These are phyloP conservation scores for Thalassia testudinum DNA, from an alignment of 116 monocot genomes.

Conservation along the genomic window DNA sequence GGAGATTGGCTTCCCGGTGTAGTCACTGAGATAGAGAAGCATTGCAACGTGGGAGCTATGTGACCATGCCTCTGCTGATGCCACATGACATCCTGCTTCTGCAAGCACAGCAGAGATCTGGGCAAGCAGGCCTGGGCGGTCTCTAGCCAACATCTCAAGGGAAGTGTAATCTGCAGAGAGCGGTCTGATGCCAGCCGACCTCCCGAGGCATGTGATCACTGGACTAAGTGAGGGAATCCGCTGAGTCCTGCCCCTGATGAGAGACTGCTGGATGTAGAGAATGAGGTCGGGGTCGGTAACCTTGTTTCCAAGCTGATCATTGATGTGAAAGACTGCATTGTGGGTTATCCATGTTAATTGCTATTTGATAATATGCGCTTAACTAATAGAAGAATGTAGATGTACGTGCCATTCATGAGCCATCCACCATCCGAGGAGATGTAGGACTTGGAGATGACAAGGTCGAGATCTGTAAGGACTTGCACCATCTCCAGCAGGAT, in stretches of 20 bases:
- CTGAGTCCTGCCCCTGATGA: not conserved
- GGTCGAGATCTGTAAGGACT: too few relatives aligned
- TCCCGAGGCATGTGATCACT: slow-evolving; percentile 38
- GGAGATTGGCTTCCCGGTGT: slow-evolving; percentile 7
- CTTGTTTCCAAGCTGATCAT: slow-evolving; percentile 40
- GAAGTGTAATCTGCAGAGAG: slow-evolving; percentile 9
- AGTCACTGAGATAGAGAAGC: slow-evolving; percentile 21
- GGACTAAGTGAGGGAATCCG: not conserved
- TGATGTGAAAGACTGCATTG: slow-evolving; percentile 48
- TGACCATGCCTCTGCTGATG: too few relatives aligned
- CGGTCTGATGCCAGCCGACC: slow-evolving; percentile 14
- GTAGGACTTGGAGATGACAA: too few relatives aligned
- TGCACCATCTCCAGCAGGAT: too few relatives aligned
- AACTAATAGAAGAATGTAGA: not conserved
- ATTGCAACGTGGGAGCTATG: too few relatives aligned
- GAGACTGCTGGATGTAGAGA: slow-evolving; percentile 27
- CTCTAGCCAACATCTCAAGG: slow-evolving; percentile 28
- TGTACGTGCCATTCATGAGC: too few relatives aligned
- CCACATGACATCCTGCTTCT: slow-evolving; percentile 19
- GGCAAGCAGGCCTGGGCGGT: slow-evolving; percentile 51
- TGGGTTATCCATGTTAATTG: not conserved
- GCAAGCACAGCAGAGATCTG: slow-evolving; percentile 31
- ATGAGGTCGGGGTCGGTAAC: slow-evolving; percentile 14
- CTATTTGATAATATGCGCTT: not conserved
- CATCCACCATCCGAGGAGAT: too few relatives aligned